Evolutionary conservation across 192 early-diverging fungal species (phyloP), one percentile per base, ranked within the genome.

Genomic region (Oehlia diaphana): DNA sequence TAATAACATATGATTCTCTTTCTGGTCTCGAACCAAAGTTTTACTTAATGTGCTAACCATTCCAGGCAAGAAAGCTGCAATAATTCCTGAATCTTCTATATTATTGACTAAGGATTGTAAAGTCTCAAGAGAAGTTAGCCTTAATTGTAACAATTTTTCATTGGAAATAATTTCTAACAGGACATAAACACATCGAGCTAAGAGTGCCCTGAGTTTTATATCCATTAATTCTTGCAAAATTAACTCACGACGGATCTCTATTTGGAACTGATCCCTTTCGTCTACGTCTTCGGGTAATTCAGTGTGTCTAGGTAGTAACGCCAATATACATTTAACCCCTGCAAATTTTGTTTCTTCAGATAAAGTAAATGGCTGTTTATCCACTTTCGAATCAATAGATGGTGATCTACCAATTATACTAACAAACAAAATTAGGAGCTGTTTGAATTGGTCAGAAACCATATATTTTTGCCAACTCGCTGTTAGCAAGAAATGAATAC

Each of bases 1-100:
- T 13, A 86, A 76, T 4, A 87, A 66, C 9, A 76, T 74, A 49
- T 86, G 86, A 42, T 86, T 80, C 63, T 87, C 86, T 35, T 85
- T 85, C 63, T 80, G 63, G 21, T 81, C 79, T 68, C 79, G 76
- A 14, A 78, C 63, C 26, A 87, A 44, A 31, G 80, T 81, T 35
- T 79, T 76, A 9, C 81, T 49, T 19, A 87, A 61, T 4, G 49
- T 75, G 5, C 84, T 86, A 16, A 79, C 39, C 9, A 84, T 47
- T 23, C 86, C 84, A n/a, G 86, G 84, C 35, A 86, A 70, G 21
- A 80, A 68, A 6, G 73, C 35, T 16, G 86, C 81, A 3, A 86
- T 7, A 14, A 75, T 13, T 63, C 78, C 80, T 8, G 47, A 21
- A 8, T 83, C 70, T 28, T 72, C 39, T 31, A 87, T 21, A 64